phyloP scores from a whole-genome alignment of 129 eudicot species.

The Smallanthus sonchifolius region DNA sequence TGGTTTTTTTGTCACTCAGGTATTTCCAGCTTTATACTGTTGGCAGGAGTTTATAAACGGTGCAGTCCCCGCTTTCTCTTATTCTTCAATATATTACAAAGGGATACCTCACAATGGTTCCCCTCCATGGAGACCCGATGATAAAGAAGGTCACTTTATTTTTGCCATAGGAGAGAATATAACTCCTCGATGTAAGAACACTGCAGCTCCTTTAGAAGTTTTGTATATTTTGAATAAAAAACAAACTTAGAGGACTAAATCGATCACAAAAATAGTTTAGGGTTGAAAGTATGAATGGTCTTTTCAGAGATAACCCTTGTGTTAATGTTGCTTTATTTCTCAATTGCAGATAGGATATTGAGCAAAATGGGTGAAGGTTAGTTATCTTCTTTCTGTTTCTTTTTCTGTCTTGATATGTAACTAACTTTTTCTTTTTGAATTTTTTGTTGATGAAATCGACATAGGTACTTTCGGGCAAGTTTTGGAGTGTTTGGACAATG shows the following conservation, averaged over 20 bases:
- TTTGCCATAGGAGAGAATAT: constrained; percentile 72
- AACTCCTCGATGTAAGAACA: constrained; percentile 70
- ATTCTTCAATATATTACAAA: constrained; percentile 70
- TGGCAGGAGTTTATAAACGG: constrained; percentile 55
- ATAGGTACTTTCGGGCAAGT: constrained; percentile 86
- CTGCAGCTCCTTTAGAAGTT: not conserved
- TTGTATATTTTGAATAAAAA: not conserved
- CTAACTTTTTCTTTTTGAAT: not conserved
- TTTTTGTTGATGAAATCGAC: constrained; percentile 8
- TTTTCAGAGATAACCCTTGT: not conserved
- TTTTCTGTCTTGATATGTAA: not conserved
- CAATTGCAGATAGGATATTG: constrained; percentile 63
- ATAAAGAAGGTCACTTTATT: constrained; percentile 79
- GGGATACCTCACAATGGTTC: constrained; percentile 68
- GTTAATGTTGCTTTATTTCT: constrained; percentile 13
- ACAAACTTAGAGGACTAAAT: not conserved
- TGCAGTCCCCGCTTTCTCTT: constrained; percentile 52
- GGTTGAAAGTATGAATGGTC: not conserved
- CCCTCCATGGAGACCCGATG: constrained; percentile 87
- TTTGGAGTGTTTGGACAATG: constrained; percentile 79
- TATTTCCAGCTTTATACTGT: constrained; percentile 56
- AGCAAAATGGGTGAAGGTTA: constrained; percentile 96
- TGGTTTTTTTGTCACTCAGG: constrained; percentile 41
- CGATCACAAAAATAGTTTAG: not conserved
- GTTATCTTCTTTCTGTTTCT: constrained; percentile 20